Conservation (phyloP, 2,329 filamentous ascomycete genomes). For the Aspergillus sp. region DNA sequence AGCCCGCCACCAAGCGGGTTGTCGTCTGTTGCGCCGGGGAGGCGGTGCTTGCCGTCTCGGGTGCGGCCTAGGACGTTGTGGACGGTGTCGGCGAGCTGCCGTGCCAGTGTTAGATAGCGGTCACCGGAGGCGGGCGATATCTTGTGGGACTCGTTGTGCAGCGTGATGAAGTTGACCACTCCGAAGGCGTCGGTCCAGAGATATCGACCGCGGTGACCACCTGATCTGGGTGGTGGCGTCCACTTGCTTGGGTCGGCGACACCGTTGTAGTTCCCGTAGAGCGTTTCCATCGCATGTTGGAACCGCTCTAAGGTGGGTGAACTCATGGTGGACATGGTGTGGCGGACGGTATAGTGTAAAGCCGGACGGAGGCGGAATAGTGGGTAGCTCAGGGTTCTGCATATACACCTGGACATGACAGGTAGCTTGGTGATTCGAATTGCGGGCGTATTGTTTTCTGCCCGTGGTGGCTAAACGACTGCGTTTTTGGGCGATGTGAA, state of each 20-base stretch:
- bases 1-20: slow-evolving; percentile 55
- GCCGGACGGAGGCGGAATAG: too few species aligned
- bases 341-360: not conserved
- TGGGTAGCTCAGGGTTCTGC: too few species aligned
- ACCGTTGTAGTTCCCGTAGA: slow-evolving; percentile 37
- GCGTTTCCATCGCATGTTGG: slow-evolving; percentile 36
- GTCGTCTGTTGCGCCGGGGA: slow-evolving; percentile 52
- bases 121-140: slow-evolving; percentile 18
- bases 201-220: slow-evolving; percentile 57
- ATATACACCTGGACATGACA: too few species aligned
- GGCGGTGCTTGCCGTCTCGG: slow-evolving; percentile 45
- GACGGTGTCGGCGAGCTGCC: slow-evolving; percentile 49
- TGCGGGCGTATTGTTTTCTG: not conserved
- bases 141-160: slow-evolving; percentile 31
- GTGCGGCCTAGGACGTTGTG: slow-evolving; percentile 54
- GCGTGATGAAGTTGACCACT: slow-evolving; percentile 57
- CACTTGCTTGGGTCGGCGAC: slow-evolving; percentile 38
- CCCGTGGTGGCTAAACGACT: not conserved
- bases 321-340: slow-evolving; percentile 12
- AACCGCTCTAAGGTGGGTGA: slow-evolving; percentile 28
- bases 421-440: too few species aligned
- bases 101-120: slow-evolving; percentile 50
- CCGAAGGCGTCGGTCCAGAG: slow-evolving; percentile 63
- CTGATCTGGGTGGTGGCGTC: slow-evolving; percentile 50
- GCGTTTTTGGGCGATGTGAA: slow-evolving; percentile 17